Conservation (phyloP, 345 rosid genomes). For the Microcos paniculata region DNA sequence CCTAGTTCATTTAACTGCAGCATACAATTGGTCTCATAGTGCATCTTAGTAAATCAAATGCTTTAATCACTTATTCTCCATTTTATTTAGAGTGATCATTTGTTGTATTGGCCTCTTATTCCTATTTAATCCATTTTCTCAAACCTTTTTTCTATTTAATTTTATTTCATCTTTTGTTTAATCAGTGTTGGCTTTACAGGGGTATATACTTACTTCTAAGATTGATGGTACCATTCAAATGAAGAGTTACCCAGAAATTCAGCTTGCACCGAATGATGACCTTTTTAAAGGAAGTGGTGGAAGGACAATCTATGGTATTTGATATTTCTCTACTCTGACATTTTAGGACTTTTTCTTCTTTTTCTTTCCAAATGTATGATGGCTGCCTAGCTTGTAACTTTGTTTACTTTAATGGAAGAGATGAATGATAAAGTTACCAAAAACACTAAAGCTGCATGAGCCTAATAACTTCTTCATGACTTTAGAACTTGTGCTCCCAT, state of each 20-base stretch:
- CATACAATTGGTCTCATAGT: neutral
- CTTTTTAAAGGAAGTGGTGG: slow-evolving; percentile 35
- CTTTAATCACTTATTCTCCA: neutral
- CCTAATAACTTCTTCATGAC: no score
- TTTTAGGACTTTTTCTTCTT: neutral
- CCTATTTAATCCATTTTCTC: no score
- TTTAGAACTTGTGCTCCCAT: no score
- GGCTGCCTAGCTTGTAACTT: neutral
- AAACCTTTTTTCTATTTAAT: no score
- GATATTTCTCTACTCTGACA: no score
- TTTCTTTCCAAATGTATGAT: neutral
- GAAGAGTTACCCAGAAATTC: slow-evolving; percentile 42
- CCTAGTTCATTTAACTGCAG: neutral
- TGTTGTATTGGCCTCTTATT: neutral
- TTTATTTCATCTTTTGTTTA: no score
- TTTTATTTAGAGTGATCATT: neutral
- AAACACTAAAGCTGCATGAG: no score
- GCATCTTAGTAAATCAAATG: neutral
- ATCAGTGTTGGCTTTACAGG: no score
- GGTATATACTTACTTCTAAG: no score
- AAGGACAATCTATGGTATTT: slow-evolving; percentile 44
- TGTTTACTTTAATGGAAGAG: neutral
- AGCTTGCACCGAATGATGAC: neutral
- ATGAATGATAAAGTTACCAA: no score
- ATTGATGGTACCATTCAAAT: no score